phyloP scores from a whole-genome alignment of 352 stramenopile species.

The Hyphochytrium catenoides region DNA sequence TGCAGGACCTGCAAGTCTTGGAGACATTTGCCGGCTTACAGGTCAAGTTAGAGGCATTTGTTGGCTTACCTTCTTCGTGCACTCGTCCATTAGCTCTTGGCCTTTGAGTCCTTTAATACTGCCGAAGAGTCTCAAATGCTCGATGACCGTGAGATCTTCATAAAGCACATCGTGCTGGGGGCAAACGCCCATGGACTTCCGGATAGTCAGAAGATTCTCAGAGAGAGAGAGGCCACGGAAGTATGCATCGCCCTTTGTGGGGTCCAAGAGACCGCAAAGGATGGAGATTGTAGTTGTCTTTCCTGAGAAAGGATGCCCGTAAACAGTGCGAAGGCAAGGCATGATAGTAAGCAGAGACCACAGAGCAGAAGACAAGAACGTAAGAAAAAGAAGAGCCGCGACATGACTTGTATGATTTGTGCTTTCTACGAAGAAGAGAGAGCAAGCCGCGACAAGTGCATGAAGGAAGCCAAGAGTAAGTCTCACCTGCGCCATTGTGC shows the following conservation, averaged over 20 bases:
- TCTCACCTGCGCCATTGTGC: slow-evolving; percentile 28
- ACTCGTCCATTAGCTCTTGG: slow-evolving; percentile 9
- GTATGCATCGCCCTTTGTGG: slow-evolving; percentile 28
- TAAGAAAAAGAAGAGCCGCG: no score
- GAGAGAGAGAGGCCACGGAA: slow-evolving; percentile 39
- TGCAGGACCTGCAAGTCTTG: no score
- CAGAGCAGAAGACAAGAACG: no score
- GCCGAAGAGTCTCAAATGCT: slow-evolving; percentile 81
- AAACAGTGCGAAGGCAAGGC: no score
- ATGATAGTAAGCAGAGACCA: no score
- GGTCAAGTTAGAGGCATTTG: no score
- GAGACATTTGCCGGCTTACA: no score
- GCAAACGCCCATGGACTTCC: slow-evolving; percentile 80
- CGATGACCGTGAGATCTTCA: slow-evolving; percentile 72
- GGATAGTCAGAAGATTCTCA: slow-evolving; percentile 55
- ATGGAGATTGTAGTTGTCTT: slow-evolving; percentile 81
- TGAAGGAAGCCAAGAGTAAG: background rate
- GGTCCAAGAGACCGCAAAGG: slow-evolving; percentile 62
- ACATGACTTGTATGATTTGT: no score
- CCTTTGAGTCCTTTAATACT: slow-evolving; percentile 54
- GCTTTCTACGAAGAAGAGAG: no score
- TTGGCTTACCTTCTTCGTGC: slow-evolving; percentile 22
- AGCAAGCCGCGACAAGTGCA: background rate
- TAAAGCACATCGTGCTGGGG: slow-evolving; percentile 90
- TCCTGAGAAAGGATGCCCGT: slow-evolving; percentile 32